Evolutionary conservation across 176 grass and related monocot genomes (phyloP).

Genomic region (Tuctoria greenei): DNA sequence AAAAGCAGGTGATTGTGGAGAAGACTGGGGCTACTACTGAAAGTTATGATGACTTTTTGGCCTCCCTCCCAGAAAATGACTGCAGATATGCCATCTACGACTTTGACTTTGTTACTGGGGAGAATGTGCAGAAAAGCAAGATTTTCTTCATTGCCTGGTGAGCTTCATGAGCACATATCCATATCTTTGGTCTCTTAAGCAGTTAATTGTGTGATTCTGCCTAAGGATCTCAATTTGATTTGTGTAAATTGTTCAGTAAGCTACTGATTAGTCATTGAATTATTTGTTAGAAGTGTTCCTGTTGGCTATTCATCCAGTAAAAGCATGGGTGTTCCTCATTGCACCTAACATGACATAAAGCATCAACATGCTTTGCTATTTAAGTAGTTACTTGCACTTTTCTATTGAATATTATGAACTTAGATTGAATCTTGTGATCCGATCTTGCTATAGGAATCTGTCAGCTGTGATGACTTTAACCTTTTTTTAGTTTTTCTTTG

Average conservation of each 20-base stretch:
- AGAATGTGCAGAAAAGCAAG: conserved; percentile 98
- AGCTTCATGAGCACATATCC: conserved; percentile 24
- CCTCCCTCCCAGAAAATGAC: conserved; percentile 92
- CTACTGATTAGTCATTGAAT: background rate
- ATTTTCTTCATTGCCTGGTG: conserved; percentile 99
- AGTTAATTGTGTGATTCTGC: background rate
- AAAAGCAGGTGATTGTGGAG: conserved; percentile 85
- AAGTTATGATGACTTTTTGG: conserved; percentile 93
- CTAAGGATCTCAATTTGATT: background rate
- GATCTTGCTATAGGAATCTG: conserved; percentile 14
- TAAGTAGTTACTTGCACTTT: background rate
- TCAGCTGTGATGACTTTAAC: background rate
- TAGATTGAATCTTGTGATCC: conserved; percentile 9
- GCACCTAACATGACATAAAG: background rate
- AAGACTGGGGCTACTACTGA: conserved; percentile 86
- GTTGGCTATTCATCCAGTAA: background rate
- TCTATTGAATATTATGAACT: background rate
- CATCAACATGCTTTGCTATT: background rate
- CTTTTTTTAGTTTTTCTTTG: conserved; percentile 12
- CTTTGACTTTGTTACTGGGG: conserved; percentile 95
- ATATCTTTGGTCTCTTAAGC: background rate
- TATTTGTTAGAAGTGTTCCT: background rate
- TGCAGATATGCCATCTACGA: conserved; percentile 96
- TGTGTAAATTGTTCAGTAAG: background rate
- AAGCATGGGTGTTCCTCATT: background rate